Base-by-base conservation (phyloP, 1,284 basidiomycete species). In the Malassezia brasiliensis region DNA sequence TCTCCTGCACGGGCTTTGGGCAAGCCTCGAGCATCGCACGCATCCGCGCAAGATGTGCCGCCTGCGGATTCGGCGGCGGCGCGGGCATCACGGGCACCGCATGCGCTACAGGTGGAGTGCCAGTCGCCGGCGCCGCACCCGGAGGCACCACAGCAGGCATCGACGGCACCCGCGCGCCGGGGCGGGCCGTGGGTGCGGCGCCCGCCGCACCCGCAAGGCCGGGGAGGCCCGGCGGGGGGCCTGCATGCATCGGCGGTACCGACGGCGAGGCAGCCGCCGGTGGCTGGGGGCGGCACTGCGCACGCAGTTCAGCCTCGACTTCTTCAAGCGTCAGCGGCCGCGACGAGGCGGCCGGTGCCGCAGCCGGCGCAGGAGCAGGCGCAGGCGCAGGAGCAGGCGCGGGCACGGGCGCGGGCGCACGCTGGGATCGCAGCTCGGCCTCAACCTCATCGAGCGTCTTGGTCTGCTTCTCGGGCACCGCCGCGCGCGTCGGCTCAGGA, bases 271-370 rank as follows among this genome's bases (percentile, higher is more conserved):
- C 9, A 11, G 44, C n/a, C 30, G 61, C 47, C 44, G 44, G 22
- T 14, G 38, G 38, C 14, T 40, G 38, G 17, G 10, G 38, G 17
- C 22, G 38, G 40, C 62, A 59, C 30, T 53, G 53, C 32, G 59
- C 60, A 25, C 59, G 64, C 37, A 70, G 88, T 76, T 96, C 88
- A 3, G 87, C 85, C 75, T 98, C 93, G 60, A 96, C 88, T 74
- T 96, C 90, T 63, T 90, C 87, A 25, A 96, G 76, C 0, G 89
- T 93, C 53, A 85, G 83, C 31, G 83, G 81, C 35, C 83, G 67
- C 34, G 61, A 54, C 32, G 32, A 11, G 22, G 17, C 22, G 22
- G 40, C 17, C n/a, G 40, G 15, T 15, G 38, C 14, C 8, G 38
- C 9, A 17, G 38, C 14, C 48, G 64, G 28, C 31, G 30, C 19